A percentile compares a stretch with the other conserved stretches of the same genome.
These are phyloP conservation scores for Fusarium solani-melongenae DNA, from an alignment of 2,329 filamentous ascomycete species.

Conservation along the genomic window DNA sequence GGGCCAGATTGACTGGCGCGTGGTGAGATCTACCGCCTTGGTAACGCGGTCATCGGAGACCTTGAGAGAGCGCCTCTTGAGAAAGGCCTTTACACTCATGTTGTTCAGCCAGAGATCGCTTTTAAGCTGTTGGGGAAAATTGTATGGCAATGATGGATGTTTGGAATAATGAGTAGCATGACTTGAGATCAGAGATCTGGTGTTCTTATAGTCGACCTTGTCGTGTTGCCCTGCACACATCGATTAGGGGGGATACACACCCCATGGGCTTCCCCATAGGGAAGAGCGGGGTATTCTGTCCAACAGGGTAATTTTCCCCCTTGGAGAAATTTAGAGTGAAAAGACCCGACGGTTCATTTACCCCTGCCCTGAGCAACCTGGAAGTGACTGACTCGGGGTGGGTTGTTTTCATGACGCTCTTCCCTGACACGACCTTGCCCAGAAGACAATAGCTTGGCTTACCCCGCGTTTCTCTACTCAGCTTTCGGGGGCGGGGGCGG, in stretches of 20 bases:
- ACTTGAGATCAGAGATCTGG: not conserved
- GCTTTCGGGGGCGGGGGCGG: not conserved
- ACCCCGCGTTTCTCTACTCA: not conserved
- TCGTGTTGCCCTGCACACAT: not conserved
- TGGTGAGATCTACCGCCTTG: slow-evolving; percentile 66
- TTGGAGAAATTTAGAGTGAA: not conserved
- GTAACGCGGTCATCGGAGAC: slow-evolving; percentile 55
- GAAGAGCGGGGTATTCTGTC: not conserved
- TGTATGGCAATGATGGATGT: not conserved
- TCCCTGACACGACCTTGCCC: not conserved
- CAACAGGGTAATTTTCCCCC: not conserved
- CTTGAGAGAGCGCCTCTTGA: slow-evolving; percentile 58
- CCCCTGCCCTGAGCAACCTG: too few species aligned
- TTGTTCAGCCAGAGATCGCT: not conserved
- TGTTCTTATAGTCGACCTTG: not conserved
- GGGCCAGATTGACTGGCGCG: slow-evolving; percentile 74
- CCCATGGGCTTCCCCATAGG: not conserved
- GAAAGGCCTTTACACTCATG: slow-evolving; percentile 59
- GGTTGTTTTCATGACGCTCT: not conserved
- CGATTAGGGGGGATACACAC: not conserved
- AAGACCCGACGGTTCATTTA: not conserved
- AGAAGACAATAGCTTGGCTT: not conserved
- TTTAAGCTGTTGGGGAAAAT: not conserved
- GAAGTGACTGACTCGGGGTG: not conserved
- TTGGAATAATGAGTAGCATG: not conserved